Base-by-base conservation (phyloP, 345 rosid species). In the Eucalyptus tenuipes region DNA sequence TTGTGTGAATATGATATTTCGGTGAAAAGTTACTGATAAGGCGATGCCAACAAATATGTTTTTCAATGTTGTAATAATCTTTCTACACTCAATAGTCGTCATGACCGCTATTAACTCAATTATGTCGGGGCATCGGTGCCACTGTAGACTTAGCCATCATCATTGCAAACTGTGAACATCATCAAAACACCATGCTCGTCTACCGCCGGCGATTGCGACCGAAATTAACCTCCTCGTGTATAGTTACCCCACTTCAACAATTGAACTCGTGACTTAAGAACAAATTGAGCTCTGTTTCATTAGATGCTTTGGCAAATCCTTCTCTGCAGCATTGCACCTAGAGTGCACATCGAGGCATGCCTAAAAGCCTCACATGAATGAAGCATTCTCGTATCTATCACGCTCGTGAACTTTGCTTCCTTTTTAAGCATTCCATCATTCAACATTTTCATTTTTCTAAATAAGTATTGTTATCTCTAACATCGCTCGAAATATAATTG, bases 81-180 rank as follows among this genome's bases (percentile, higher is more conserved):
- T 57, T 57, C 0, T 59, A 25, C 5, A 59, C 4, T 59, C 14
- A 59, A 59, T 2, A 10, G 0, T 10, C 7, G 3, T 59, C 7
- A 2, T 25, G 14, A 59, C 4, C 4, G 0, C 15, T 59, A 59
- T 59, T 2, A 4, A 55, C 29, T 24, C 57, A 52, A 18, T 52
- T 18, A 52, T 52, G 1, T 52, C 0, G 5, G 5, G 0, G 1
- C 24, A 18, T 3, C 2, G 25, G 4, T 18, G 10, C 1, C 10
- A 7, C 4, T 18, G 0, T 4, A 7, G 0, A 18, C 24, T 52
- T 18, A 52, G 10, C 57, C 25, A 52, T 3, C 25, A 52, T 52
- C 57, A 20, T 20, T 52, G 57, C 57, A 52, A 52, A 52, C 10
- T 20, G 5, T 18, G 57, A 52, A 52, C 24, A 18, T 52, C 57